phyloP scores from a whole-genome alignment of 2,329 filamentous ascomycete species.

The Ceratocystis diversiconidia region DNA sequence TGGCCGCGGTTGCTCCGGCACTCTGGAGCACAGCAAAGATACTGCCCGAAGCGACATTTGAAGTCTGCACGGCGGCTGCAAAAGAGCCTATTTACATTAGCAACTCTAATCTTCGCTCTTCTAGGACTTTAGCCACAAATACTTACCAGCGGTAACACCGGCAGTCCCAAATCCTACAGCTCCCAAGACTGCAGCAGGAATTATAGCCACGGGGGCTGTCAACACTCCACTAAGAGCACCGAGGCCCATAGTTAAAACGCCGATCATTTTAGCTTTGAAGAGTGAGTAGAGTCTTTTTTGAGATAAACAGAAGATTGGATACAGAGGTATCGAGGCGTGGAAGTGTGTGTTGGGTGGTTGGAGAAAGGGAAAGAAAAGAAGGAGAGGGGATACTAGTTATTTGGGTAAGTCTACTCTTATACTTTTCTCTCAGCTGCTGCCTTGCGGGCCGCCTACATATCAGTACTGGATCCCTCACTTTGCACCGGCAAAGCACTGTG shows the following conservation, averaged over 20 bases:
- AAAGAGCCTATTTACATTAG: neutral
- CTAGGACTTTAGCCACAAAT: neutral
- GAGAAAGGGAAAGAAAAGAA: neutral
- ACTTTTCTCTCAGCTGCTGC: neutral
- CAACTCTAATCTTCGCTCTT: too few relatives aligned
- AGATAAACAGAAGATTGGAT: neutral
- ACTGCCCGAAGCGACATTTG: slow-evolving; percentile 2
- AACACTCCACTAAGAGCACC: neutral
- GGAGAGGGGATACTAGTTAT: neutral
- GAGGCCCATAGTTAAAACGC: neutral
- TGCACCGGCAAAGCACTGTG: neutral
- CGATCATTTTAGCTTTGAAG: neutral
- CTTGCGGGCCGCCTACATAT: neutral
- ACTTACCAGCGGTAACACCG: neutral
- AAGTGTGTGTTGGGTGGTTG: neutral
- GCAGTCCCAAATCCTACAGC: neutral
- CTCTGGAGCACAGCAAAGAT: slow-evolving; percentile 13
- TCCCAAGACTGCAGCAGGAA: neutral
- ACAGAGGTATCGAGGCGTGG: too few relatives aligned
- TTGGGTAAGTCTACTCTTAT: neutral
- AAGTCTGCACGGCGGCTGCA: neutral
- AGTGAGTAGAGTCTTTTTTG: neutral
- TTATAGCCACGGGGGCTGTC: neutral
- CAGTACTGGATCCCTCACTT: neutral
- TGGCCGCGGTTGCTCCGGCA: slow-evolving; percentile 1